Percentiles rank a stretch among this genome's conserved stretches.
Evolutionary conservation across 148 eudicot species (phyloP).

Genomic region (Rhododendron ovatum): DNA sequence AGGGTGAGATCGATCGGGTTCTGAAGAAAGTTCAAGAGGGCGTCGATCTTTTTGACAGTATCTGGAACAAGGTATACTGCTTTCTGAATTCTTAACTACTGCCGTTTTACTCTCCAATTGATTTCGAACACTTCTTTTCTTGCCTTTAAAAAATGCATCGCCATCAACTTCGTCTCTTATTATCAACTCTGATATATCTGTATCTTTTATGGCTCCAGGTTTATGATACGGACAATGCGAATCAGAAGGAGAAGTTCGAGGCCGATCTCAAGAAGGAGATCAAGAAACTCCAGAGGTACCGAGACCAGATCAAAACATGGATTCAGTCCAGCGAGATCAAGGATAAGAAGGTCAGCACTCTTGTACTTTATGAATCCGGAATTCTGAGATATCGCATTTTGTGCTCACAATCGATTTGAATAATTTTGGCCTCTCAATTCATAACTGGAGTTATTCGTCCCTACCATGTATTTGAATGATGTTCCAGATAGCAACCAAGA

Average conservation of each 20-base stretch:
- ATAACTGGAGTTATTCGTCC: not conserved
- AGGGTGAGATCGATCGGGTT: slow-evolving; percentile 96
- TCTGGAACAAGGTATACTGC: slow-evolving; percentile 82
- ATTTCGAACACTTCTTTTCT: not conserved
- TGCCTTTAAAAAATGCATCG: not conserved
- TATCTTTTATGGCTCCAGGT: slow-evolving; percentile 43
- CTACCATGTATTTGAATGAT: too few relatives aligned
- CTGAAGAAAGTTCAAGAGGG: slow-evolving; percentile 96
- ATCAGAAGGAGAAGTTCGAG: slow-evolving; percentile 98
- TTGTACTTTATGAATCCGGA: not conserved
- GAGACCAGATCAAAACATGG: slow-evolving; percentile 99
- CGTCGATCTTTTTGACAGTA: slow-evolving; percentile 93
- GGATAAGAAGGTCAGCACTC: slow-evolving; percentile 75
- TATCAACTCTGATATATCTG: not conserved
- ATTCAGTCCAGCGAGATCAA: slow-evolving; percentile 96
- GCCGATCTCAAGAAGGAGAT: slow-evolving; percentile 99
- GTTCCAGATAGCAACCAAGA: too few relatives aligned
- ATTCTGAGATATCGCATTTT: not conserved
- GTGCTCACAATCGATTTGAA: not conserved
- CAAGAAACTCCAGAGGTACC: slow-evolving; percentile 91
- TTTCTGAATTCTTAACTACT: not conserved
- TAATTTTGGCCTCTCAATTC: not conserved
- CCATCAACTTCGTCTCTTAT: not conserved
- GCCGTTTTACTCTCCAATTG: not conserved
- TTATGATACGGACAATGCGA: slow-evolving; percentile 92